Base-by-base conservation (phyloP, 108 stramenopile genomes). In the Asterionellopsis glacialis region DNA sequence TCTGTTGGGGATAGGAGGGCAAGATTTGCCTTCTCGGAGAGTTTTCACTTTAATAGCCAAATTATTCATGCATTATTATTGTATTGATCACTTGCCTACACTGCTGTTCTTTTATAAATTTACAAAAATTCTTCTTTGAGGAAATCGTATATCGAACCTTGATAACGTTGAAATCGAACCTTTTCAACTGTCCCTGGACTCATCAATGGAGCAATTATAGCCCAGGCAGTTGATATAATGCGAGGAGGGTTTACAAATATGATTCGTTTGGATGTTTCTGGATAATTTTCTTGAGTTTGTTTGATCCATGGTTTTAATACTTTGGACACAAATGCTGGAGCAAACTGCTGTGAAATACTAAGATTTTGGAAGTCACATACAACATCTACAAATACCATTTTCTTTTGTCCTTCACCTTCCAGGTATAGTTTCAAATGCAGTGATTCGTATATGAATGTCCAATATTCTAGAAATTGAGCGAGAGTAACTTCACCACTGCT, bases 231-330 rank as follows among this genome's bases (percentile, higher is more conserved):
- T 15, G 59, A 61, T 11, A 76, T 13, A 1, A 72, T 41, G 10
- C 41, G 41, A 9, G 75, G 71, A 14, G 75, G 70, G 41, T 67
- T 25, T 27, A 72, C 25, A n/a, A 72, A 40, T 11, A 38, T 51
- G 22, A 76, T 76, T 12, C 67, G 54, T 23, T 49, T 45, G 13
- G 70, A 48, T 4, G 75, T 72, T 27, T 76, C 71, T 9, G 75
- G 75, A 56, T 76, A 76, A 48, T 68, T 55, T 4, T 61, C 18
- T 38, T 76, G 70, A 15, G 71, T 68, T 47, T 64, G 50, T 25
- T 39, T 24, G 4, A 76, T 21, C 75, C 75, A 76, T 22, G 65
- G 70, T 38, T 56, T 61, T 28, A 72, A 19, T 12, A 76, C 67
- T 13, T 41, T 55, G 11, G 54, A 48, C 1, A 76, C 62, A 53